Evolutionary conservation across 1,284 basidiomycete genomes (phyloP).

Genomic region (Puccinia coronata): DNA sequence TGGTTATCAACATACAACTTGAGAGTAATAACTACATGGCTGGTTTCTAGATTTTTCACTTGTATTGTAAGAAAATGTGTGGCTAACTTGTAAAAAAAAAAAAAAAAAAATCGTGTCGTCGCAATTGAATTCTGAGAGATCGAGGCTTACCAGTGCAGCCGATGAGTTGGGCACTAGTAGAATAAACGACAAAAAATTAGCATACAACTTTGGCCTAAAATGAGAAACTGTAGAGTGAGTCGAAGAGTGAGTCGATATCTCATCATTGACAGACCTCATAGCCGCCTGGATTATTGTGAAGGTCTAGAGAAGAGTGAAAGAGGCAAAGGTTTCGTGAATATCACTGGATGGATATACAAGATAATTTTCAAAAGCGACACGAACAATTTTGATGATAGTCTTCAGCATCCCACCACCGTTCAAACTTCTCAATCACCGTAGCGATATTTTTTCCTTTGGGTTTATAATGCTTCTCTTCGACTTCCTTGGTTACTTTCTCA

Average conservation of each 20-base stretch:
- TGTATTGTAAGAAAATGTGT: too few species aligned
- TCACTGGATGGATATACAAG: background rate
- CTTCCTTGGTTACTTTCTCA: slow-evolving; percentile 75
- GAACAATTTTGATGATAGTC: slow-evolving; percentile 65
- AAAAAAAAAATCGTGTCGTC: background rate
- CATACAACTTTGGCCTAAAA: background rate
- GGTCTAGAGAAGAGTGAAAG: slow-evolving; percentile 24
- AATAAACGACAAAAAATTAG: slow-evolving; percentile 62
- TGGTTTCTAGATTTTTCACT: too few species aligned
- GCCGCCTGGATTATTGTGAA: slow-evolving; percentile 42
- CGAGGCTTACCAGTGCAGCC: slow-evolving; percentile 62
- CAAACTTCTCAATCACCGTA: slow-evolving; percentile 70
- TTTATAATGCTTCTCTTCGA: slow-evolving; percentile 74
- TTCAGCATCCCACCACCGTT: slow-evolving; percentile 78
- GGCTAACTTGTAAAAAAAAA: background rate
- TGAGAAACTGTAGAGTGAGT: too few species aligned
- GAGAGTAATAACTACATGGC: too few species aligned
- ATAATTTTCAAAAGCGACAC: background rate
- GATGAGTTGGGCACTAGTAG: slow-evolving; percentile 65
- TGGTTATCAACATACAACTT: too few species aligned
- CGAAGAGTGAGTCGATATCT: background rate
- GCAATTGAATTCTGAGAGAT: background rate
- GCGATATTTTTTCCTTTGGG: slow-evolving; percentile 74
- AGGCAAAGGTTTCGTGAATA: background rate
- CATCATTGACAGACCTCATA: slow-evolving; percentile 37